phyloP scores from a whole-genome alignment of 2,329 filamentous ascomycete species.

The Pseudogymnoascus sp. region DNA sequence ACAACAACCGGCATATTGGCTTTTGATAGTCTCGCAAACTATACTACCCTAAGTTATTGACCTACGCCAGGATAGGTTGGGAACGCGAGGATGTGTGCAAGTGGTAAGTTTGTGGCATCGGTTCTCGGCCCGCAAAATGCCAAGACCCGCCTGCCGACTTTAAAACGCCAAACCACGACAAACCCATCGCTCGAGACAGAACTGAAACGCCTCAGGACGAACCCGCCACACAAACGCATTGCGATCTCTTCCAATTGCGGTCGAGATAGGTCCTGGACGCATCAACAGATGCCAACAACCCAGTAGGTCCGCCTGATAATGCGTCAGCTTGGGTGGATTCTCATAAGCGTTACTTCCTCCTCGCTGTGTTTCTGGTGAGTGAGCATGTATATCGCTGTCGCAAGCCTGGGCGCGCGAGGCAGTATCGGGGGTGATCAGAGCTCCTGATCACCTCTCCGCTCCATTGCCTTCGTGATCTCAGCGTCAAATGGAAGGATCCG shows the following conservation, averaged over 20 bases:
- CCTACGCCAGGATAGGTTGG: neutral
- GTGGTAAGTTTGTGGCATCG: neutral
- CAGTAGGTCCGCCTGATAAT: neutral
- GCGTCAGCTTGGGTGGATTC: neutral
- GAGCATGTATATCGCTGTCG: neutral
- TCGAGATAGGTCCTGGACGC: neutral
- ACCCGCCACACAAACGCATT: neutral
- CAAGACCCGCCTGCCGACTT: neutral
- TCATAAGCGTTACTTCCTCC: neutral
- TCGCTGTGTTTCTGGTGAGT: neutral
- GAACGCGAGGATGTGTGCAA: neutral
- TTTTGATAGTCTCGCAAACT: neutral
- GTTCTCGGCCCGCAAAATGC: neutral
- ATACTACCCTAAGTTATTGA: neutral
- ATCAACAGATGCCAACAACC: neutral
- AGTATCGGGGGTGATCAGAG: neutral
- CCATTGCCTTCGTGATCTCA: neutral
- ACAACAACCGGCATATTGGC: constrained; percentile 47
- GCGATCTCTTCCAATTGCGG: neutral
- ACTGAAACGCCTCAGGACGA: constrained; percentile 5
- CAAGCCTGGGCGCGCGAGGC: neutral
- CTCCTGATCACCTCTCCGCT: neutral
- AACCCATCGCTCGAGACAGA: neutral
- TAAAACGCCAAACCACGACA: neutral
- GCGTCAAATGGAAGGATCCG: neutral